These are phyloP conservation scores for Nemania sp. DNA, from an alignment of 2,329 filamentous ascomycete genomes.

Conservation along the genomic window DNA sequence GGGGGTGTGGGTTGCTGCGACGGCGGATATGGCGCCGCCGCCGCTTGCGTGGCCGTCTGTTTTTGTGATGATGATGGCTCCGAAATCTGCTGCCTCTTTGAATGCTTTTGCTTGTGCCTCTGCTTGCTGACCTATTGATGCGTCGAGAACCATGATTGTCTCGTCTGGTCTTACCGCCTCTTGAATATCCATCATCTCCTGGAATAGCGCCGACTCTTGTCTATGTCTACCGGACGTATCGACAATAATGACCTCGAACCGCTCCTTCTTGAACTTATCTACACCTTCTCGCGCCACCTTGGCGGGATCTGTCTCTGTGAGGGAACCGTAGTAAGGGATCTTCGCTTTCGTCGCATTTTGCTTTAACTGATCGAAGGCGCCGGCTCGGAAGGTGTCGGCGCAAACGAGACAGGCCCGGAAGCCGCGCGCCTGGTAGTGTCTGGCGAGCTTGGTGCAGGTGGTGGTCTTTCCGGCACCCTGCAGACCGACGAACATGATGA, in stretches of 20 bases:
- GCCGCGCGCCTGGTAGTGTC: conserved; percentile 93
- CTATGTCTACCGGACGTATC: conserved; percentile 96
- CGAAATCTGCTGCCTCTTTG: conserved; percentile 96
- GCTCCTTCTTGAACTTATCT: conserved; percentile 98
- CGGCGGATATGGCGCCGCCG: conserved; percentile 96
- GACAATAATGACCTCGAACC: conserved; percentile 98
- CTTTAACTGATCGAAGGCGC: conserved; percentile 98
- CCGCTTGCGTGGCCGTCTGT: conserved; percentile 96
- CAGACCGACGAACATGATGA: conserved; percentile 99
- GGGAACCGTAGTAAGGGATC: conserved; percentile 96
- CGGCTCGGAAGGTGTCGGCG: conserved; percentile 97
- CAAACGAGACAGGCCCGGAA: conserved; percentile 95
- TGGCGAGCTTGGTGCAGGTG: conserved; percentile 94
- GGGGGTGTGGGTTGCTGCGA: conserved; percentile 94
- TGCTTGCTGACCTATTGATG: conserved; percentile 95
- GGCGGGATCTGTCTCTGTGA: conserved; percentile 96
- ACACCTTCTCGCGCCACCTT: conserved; percentile 95
- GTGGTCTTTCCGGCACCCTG: conserved; percentile 99
- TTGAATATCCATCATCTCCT: conserved; percentile 98
- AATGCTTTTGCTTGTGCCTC: conserved; percentile 96
- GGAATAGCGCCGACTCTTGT: conserved; percentile 94
- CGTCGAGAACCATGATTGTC: conserved; percentile 98
- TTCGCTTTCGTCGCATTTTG: conserved; percentile 99
- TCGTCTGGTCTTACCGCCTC: conserved; percentile 90
- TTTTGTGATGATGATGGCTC: conserved; percentile 99